phyloP scores from a whole-genome alignment of 106 monocot species.

The Dioscorea zingiberensis region DNA sequence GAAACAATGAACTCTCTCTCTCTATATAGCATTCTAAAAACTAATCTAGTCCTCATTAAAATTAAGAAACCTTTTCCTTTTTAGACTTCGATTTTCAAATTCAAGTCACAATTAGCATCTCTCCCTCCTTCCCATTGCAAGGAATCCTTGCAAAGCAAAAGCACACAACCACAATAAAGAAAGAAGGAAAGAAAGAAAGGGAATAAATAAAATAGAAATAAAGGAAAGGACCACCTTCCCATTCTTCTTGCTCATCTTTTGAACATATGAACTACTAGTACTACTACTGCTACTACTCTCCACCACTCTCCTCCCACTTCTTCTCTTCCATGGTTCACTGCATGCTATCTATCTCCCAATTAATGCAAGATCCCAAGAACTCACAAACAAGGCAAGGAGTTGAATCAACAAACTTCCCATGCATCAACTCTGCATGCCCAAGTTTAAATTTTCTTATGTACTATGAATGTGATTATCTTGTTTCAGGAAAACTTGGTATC shows the following conservation, averaged over 20 bases:
- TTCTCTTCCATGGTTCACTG: slow-evolving; percentile 28
- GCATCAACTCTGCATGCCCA: no score
- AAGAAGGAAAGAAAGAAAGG: slow-evolving; percentile 11
- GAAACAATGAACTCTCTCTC: no score
- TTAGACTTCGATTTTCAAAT: no score
- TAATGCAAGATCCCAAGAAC: slow-evolving; percentile 47
- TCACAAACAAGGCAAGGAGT: slow-evolving; percentile 38
- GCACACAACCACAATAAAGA: slow-evolving; percentile 10
- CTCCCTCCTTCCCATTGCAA: slow-evolving; percentile 15
- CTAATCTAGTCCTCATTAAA: no score
- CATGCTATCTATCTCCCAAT: slow-evolving; percentile 21
- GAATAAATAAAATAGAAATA: background rate
- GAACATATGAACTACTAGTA: slow-evolving; percentile 14
- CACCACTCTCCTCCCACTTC: background rate
- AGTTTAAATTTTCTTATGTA: background rate
- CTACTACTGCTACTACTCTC: background rate
- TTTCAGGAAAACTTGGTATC: slow-evolving; percentile 57
- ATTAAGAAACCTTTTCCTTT: no score
- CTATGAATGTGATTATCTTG: background rate
- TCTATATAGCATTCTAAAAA: no score
- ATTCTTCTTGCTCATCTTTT: slow-evolving; percentile 10
- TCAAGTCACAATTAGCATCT: no score
- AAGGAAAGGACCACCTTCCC: slow-evolving; percentile 41
- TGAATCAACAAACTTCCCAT: background rate
- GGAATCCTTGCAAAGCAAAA: slow-evolving; percentile 45